Percentiles rank a stretch among this genome's conserved stretches.
These are phyloP conservation scores for Thymus quinquecostatus DNA, from an alignment of 257 asterid species.

Conservation along the genomic window DNA sequence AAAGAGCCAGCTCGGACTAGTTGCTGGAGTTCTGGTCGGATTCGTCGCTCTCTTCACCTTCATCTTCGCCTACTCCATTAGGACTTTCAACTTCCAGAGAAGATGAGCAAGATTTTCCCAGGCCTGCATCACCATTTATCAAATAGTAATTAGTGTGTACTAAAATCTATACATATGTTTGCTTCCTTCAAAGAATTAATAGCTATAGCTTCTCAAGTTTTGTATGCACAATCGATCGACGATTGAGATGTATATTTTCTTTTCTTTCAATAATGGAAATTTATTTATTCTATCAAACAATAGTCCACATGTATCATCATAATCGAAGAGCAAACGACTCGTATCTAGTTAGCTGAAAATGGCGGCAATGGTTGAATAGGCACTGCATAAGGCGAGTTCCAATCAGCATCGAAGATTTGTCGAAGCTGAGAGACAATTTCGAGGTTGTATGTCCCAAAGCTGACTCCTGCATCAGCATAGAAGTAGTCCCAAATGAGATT, in stretches of 20 bases:
- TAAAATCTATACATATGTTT: not conserved
- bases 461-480: constrained; percentile 70
- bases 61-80: constrained; percentile 46
- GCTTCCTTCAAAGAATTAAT: not conserved
- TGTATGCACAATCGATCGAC: not conserved
- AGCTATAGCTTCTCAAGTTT: not conserved
- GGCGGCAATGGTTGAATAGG: constrained; percentile 47
- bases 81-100: constrained; percentile 51
- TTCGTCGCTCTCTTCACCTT: constrained; percentile 36
- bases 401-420: constrained; percentile 80
- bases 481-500: constrained; percentile 91
- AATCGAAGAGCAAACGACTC: not conserved
- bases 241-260: not conserved
- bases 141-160: not conserved
- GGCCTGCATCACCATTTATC: not conserved
- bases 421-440: constrained; percentile 75
- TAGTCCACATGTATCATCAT: not conserved
- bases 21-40: constrained; percentile 41
- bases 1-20: constrained; percentile 29
- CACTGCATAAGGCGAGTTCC: constrained; percentile 77
- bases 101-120: constrained; percentile 24
- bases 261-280: not conserved
- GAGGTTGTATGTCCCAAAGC: constrained; percentile 73
- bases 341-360: not conserved
- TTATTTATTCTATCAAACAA: not conserved